A percentile compares a stretch with the other conserved stretches of the same genome.
These are phyloP conservation scores for Lactarius trivialis DNA, from an alignment of 768 basidiomycete species.

Conservation along the genomic window DNA sequence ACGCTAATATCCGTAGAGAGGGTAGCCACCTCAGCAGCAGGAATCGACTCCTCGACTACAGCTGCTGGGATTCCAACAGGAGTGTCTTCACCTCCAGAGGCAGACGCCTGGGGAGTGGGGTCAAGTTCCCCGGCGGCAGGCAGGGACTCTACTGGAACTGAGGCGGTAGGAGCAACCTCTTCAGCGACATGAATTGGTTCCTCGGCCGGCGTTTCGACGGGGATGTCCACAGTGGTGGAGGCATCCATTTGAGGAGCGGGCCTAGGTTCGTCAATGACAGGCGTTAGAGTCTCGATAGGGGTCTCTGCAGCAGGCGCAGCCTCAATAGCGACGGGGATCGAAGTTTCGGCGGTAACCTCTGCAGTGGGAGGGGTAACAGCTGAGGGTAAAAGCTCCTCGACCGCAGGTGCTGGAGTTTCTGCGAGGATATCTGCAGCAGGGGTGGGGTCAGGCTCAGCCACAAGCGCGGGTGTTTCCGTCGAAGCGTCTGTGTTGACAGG, in stretches of 20 bases:
- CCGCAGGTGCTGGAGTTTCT: neutral
- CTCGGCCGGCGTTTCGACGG: neutral
- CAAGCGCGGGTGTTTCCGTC: neutral
- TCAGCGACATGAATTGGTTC: neutral
- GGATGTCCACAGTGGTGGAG: neutral
- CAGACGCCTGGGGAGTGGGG: neutral
- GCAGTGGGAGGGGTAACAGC: neutral
- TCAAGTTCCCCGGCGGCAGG: neutral
- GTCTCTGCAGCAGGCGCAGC: neutral
- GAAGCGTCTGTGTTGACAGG: neutral
- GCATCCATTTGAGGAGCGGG: neutral
- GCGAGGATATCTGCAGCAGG: neutral
- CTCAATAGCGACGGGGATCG: neutral
- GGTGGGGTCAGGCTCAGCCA: neutral
- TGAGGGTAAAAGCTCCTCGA: neutral
- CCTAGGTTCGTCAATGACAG: neutral
- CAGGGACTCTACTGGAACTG: neutral
- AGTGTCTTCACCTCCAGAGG: neutral
- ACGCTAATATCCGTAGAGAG: neutral
- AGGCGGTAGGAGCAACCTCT: neutral
- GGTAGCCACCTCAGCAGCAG: neutral
- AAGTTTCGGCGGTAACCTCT: neutral
- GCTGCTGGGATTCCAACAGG: neutral
- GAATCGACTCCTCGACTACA: neutral
- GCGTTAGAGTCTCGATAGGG: neutral